Evolutionary conservation across 2,329 filamentous ascomycete species (phyloP), one percentile per base, ranked within the genome.

Genomic region (Exophiala mesophila): DNA sequence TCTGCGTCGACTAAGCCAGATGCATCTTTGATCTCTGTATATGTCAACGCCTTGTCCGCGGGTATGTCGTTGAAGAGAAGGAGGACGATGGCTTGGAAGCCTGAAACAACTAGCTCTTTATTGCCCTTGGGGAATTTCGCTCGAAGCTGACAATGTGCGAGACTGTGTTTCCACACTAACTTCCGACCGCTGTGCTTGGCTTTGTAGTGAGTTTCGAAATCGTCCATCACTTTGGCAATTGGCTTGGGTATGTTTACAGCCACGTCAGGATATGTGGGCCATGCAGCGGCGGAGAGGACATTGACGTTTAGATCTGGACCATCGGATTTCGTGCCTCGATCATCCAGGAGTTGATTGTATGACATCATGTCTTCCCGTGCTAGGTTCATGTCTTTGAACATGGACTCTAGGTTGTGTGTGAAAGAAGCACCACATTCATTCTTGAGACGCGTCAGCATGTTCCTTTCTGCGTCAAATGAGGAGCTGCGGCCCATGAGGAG

Each of bases 321-420:
- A 15, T 29, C 19, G 4, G 72, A 63, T 44, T 73, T 78, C 41
- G 74, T 74, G 38, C 74, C 73, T 12, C 76, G 72, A 66, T 77
- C 74, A 49, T 78, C 73, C 34, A 76, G 68, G 64, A 88, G 63
- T 65, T 75, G 69, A 63, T 84, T 92, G 68, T 94, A 98, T 0
- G 84, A 79, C n/a, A 76, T 68, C 83, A 97, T 94, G 61, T 97
- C 90, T 56, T 97, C 92, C 47, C 85, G 84, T 9, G 86, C 86
- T 15, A 96, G 75, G 60, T 96, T 89, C 63, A 97, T 88, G 59
- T 99, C 92, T 63, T 94, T 95, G 72, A 99, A 98, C 92, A 99
- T 99, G 50, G 90, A 87, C 65, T 99, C 94, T 0, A 99, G 73
- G 58, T 98, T 98, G 60, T 95, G 89, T 0, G 92, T 98, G 62